phyloP scores from a whole-genome alignment of 2,329 filamentous ascomycete genomes.

The Fusarium avenaceum region DNA sequence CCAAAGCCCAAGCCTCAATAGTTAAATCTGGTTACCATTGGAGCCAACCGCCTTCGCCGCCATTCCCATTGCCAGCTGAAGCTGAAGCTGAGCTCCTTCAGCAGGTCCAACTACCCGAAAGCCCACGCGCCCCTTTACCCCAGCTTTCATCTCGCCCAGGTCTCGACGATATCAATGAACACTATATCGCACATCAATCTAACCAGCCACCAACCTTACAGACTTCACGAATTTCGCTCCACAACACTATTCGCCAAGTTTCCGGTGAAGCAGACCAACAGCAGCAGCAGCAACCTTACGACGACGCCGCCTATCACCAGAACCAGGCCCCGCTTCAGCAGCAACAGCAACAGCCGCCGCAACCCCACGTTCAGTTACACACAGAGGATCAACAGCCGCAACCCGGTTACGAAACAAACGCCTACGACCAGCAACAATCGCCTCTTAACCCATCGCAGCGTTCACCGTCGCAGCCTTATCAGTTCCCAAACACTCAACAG shows the following conservation, averaged over 20 bases:
- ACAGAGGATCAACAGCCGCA: constrained; percentile 52
- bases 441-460: constrained; percentile 42
- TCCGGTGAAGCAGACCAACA: constrained; percentile 59
- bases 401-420: constrained; percentile 52
- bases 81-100: constrained; percentile 44
- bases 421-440: constrained; percentile 56
- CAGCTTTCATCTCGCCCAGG: constrained; percentile 62
- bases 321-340: constrained; percentile 55
- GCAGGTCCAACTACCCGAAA: constrained; percentile 51
- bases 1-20: constrained; percentile 40
- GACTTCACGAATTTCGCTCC: constrained; percentile 55
- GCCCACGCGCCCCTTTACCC: constrained; percentile 51
- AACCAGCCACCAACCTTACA: constrained; percentile 58
- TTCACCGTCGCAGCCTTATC: constrained; percentile 39
- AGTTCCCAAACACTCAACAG: constrained; percentile 53
- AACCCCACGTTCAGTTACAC: constrained; percentile 41
- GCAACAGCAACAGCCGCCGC: constrained; percentile 28
- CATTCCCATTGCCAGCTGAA: constrained; percentile 29
- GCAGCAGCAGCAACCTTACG: constrained; percentile 57
- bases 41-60: constrained; percentile 29
- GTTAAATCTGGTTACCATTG: constrained; percentile 38
- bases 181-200: constrained; percentile 56
- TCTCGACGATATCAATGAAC: constrained; percentile 58
- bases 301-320: constrained; percentile 58
- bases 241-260: constrained; percentile 64